Base-by-base conservation (phyloP, 192 early-diverging fungal species). In the Funneliformis mosseae region DNA sequence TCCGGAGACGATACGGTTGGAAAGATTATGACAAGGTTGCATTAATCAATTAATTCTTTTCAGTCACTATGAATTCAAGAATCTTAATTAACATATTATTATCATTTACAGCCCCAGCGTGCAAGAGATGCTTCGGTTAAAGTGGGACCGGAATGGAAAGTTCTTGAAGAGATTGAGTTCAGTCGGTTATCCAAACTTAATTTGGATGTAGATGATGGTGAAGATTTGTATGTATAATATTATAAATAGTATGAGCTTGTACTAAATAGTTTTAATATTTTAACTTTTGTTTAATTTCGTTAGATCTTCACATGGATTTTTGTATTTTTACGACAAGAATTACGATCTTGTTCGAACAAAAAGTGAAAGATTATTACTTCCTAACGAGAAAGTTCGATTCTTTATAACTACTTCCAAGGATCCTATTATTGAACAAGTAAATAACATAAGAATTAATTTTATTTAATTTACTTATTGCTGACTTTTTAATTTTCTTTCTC, bases 81-180 rank as follows among this genome's bases (percentile, higher is more conserved):
- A 7, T 21, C 7, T 43, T 70, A 42, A 7, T 70, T 70, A 42
- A 70, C 21, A 43, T 23, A 5, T 41, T n/a, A 41, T 43, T 39
- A n/a, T 42, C 7, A 39, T 70, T 79, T 72, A 78, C 72, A 91
- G 87, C 84, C 92, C 85, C 92, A 94, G 81, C 92, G 93, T 82
- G 85, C 94, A 63, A 90, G 96, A 43, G 93, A 95, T 83, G 92
- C 97, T 14, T 94, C 92, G 60, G 92, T 99, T 74, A 93, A 90
- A 81, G 93, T 97, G 79, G 92, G 92, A 0, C 88, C 90, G 64
- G 95, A 97, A 68, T 99, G 98, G 98, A 92, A 88, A 81, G 89
- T 98, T 38, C 87, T 96, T 78, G 97, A 98, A 82, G 98, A 98
- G 84, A 94, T 97, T 78, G 97, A 98, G 83, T 97, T 99, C 81